phyloP scores from a whole-genome alignment of 73 alveolate genomes.

The Paramecium pentaurelia region DNA sequence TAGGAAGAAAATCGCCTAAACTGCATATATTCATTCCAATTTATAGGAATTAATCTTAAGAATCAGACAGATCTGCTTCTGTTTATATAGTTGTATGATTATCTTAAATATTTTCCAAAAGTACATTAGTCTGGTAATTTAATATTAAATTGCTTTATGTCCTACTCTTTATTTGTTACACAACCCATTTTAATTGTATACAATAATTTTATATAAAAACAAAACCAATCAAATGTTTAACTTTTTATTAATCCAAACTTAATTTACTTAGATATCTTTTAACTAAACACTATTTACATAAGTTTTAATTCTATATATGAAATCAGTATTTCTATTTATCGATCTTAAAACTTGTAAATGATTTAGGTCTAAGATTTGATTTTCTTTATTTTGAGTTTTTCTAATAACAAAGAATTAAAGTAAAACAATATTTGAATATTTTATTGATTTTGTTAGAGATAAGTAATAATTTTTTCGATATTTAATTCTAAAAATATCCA shows the following conservation, averaged over 20 bases:
- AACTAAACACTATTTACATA: neutral
- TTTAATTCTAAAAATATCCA: neutral
- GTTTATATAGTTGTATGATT: slow-evolving; percentile 8
- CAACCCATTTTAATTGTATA: slow-evolving; percentile 31
- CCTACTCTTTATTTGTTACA: neutral
- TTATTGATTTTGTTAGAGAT: neutral
- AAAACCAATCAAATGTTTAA: neutral
- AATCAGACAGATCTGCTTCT: slow-evolving; percentile 4
- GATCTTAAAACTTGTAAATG: no score
- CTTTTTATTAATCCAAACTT: neutral
- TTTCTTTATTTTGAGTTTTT: no score
- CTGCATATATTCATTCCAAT: neutral
- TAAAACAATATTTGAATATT: neutral
- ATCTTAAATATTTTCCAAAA: neutral
- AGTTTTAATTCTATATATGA: neutral
- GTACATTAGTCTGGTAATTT: neutral
- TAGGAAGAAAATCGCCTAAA: neutral
- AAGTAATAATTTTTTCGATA: neutral
- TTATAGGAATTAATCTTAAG: neutral
- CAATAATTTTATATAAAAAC: neutral
- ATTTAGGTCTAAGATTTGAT: no score
- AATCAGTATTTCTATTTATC: no score
- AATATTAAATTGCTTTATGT: neutral
- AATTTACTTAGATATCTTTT: neutral
- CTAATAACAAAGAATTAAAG: neutral